Percentiles rank a stretch among this genome's conserved stretches.
Conservation (phyloP, 345 rosid genomes). For the Mercurialis annua region DNA sequence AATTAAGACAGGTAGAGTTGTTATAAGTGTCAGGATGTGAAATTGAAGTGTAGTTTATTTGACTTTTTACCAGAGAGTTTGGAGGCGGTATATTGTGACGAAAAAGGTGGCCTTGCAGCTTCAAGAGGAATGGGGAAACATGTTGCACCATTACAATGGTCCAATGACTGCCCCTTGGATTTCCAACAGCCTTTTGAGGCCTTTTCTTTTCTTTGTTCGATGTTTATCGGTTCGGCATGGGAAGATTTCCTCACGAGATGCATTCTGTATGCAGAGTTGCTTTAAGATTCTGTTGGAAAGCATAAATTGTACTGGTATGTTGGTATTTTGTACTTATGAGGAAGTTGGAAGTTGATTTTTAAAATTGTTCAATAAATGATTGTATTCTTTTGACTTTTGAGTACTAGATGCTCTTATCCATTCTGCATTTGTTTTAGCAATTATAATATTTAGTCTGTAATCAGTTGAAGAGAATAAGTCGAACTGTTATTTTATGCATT, state of each 20-base stretch:
- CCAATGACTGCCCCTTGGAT: constrained; percentile 49
- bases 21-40: background rate
- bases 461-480: background rate
- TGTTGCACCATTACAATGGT: constrained; percentile 37
- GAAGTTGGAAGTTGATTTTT: background rate
- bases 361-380: background rate
- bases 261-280: constrained; percentile 55
- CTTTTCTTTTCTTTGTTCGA: constrained; percentile 60
- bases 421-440: background rate
- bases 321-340: constrained; percentile 1
- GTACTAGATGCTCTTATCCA: no score
- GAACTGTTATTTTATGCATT: background rate
- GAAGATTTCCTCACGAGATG: constrained; percentile 46
- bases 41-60: constrained; percentile 14
- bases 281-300: constrained; percentile 71
- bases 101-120: constrained; percentile 56
- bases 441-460: background rate
- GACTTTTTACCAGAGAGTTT: constrained; percentile 51
- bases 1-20: no score
- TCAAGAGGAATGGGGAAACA: constrained; percentile 62
- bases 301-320: constrained; percentile 66
- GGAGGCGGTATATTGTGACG: constrained; percentile 62
- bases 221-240: constrained; percentile 42
- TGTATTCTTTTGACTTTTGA: background rate
- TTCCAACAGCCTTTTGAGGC: constrained; percentile 60